Base-by-base conservation (phyloP, 306 rosid species). In the Alnus glutinosa region DNA sequence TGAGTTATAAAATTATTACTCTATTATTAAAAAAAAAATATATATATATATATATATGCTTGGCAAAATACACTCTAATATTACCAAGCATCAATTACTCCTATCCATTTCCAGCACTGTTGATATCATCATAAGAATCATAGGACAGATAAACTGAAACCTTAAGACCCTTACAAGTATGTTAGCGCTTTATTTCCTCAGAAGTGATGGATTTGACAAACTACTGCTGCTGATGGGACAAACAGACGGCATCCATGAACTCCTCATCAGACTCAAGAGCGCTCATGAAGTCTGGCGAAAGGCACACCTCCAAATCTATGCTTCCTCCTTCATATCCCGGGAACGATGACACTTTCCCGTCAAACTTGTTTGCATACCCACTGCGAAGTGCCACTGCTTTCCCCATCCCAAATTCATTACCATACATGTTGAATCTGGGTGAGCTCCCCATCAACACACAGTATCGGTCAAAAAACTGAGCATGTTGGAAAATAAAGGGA, bases 331-430 rank as follows among this genome's bases (percentile, higher is more conserved):
- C 90, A 7, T 15, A 36, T 0, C 95, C 92, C 0, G 83, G 86
- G 6, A 82, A 89, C 0, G 90, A 77, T 8, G 92, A 39, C 68
- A 91, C 84, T 42, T 74, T 81, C 2, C 95, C 95, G 30, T 74
- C 82, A 58, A 74, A 83, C 54, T 91, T 93, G 71, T 86, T 73
- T 0, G 84, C 92, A 59, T 87, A 86, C 0, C 98, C 94, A 59
- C 93, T 87, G 1, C 81, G 75, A 32, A 87, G 74, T 5, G 86
- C 85, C 81, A 90, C 49, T 0, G 92, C 88, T 78, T 89, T 89
- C 5, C 95, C 98, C 95, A 91, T 86, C 49, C 98, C 97, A 63
- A 93, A 91, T 48, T 91, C 90, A 28, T 78, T 87, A 11, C 90
- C 91, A 58, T 86, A 89, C 89, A 83, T 78, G 32, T 86, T 77